Evolutionary conservation across 23 red algal genomes (phyloP).

Genomic region (Gracilaria gracilis): DNA sequence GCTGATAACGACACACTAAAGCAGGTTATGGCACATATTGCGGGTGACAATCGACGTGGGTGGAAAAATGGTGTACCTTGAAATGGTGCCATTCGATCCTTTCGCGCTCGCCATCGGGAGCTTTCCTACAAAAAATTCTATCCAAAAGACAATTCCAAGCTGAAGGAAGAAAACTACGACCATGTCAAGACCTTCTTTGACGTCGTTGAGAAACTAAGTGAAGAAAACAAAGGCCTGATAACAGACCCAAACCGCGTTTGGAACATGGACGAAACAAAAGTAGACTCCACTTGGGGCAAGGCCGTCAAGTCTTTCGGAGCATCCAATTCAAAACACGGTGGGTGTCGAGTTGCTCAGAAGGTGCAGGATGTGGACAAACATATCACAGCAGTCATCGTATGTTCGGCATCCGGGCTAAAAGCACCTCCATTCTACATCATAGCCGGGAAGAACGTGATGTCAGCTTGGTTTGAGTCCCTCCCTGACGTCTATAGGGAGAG

Average conservation of each 20-base stretch:
- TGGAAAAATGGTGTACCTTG: too few relatives aligned
- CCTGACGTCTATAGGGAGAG: too few relatives aligned
- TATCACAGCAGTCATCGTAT: too few relatives aligned
- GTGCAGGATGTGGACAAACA: too few relatives aligned
- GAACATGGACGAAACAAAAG: too few relatives aligned
- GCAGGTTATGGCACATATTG: not conserved
- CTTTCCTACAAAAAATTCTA: conserved; percentile 1
- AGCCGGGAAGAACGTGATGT: conserved; percentile 16
- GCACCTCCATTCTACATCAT: too few relatives aligned
- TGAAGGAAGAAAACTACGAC: conserved; percentile 9
- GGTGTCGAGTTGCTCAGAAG: too few relatives aligned
- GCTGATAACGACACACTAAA: not conserved
- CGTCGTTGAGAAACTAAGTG: not conserved
- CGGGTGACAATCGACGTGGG: too few relatives aligned
- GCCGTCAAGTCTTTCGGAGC: too few relatives aligned
- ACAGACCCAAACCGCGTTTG: not conserved
- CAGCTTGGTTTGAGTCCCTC: not conserved
- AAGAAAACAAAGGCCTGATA: not conserved
- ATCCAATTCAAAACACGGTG: too few relatives aligned
- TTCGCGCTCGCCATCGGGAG: conserved; percentile 4
- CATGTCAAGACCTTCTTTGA: conserved; percentile 17
- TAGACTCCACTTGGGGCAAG: too few relatives aligned
- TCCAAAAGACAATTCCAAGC: conserved; percentile 1
- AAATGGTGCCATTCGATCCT: not conserved
- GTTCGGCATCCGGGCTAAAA: too few relatives aligned